These are phyloP conservation scores for Lycium ferocissimum DNA, from an alignment of 257 asterid species.

Conservation along the genomic window DNA sequence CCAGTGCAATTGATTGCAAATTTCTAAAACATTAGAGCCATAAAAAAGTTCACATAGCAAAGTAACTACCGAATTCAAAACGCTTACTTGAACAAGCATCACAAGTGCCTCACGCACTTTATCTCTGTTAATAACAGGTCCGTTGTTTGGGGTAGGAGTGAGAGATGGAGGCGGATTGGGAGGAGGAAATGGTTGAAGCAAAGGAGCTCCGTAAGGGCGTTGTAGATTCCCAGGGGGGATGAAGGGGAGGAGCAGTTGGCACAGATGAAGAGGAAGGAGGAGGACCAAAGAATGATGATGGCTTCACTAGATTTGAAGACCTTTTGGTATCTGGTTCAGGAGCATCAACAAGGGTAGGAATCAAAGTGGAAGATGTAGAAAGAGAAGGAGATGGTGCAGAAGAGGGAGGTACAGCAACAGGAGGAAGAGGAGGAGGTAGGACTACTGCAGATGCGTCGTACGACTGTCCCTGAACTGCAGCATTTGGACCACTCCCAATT, in stretches of 20 bases:
- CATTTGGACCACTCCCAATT: constrained; percentile 58
- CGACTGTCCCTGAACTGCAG: constrained; percentile 58
- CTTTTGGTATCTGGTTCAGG: constrained; percentile 51
- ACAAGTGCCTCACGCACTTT: constrained; percentile 86
- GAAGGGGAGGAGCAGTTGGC: constrained; percentile 82
- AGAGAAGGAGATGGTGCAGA: constrained; percentile 49
- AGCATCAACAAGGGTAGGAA: constrained; percentile 66
- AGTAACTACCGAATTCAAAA: background rate
- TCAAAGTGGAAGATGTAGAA: constrained; percentile 56
- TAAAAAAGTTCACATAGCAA: background rate
- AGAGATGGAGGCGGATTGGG: constrained; percentile 95
- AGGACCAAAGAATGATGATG: constrained; percentile 77
- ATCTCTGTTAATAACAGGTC: constrained; percentile 66
- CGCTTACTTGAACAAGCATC: constrained; percentile 80
- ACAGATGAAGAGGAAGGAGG: constrained; percentile 70
- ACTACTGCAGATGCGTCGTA: constrained; percentile 50
- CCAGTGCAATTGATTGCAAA: background rate
- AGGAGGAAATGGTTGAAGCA: constrained; percentile 99
- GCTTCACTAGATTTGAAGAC: constrained; percentile 79
- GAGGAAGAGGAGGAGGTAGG: constrained; percentile 55
- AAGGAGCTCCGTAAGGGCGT: constrained; percentile 83
- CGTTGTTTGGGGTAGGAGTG: constrained; percentile 70
- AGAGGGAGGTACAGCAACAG: constrained; percentile 50
- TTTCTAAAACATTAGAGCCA: background rate
- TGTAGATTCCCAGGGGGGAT: constrained; percentile 62